These are phyloP conservation scores for Panicum miliaceum DNA, from an alignment of 176 grass and related monocot species.

Conservation along the genomic window DNA sequence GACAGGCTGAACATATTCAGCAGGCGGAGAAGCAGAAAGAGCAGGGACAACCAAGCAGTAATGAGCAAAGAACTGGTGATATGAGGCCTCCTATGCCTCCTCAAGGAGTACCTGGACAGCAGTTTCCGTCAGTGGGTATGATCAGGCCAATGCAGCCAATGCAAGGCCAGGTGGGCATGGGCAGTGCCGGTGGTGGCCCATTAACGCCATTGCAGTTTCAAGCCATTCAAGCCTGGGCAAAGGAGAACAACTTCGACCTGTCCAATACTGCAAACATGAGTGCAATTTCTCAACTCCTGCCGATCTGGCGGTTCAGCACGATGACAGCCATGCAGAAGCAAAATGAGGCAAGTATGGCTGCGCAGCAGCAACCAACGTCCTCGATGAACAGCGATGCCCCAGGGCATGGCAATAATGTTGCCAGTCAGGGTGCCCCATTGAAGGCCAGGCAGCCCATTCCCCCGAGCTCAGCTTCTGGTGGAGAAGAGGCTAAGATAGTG, in stretches of 20 bases:
- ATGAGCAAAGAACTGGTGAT: slow-evolving; percentile 70
- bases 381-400: slow-evolving; percentile 64
- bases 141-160: slow-evolving; percentile 53
- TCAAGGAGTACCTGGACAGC: slow-evolving; percentile 47
- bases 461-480: slow-evolving; percentile 51
- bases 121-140: slow-evolving; percentile 50
- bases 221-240: slow-evolving; percentile 89
- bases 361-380: slow-evolving; percentile 58
- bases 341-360: slow-evolving; percentile 55
- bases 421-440: slow-evolving; percentile 51
- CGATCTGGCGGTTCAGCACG: slow-evolving; percentile 60
- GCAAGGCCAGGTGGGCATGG: slow-evolving; percentile 46
- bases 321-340: slow-evolving; percentile 75
- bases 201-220: slow-evolving; percentile 70
- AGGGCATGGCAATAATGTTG: slow-evolving; percentile 53
- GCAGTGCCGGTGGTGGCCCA: slow-evolving; percentile 50
- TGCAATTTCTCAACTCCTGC: slow-evolving; percentile 81
- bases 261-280: slow-evolving; percentile 83
- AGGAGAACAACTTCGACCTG: slow-evolving; percentile 83
- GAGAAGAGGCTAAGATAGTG: slow-evolving; percentile 55
- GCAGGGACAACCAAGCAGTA: slow-evolving; percentile 41
- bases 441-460: slow-evolving; percentile 59
- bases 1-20: slow-evolving; percentile 53
- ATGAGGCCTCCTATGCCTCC: slow-evolving; percentile 65
- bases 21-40: slow-evolving; percentile 64